Conservation (phyloP, 495 filamentous ascomycete genomes). For the Penicillium atrosanguineum region DNA sequence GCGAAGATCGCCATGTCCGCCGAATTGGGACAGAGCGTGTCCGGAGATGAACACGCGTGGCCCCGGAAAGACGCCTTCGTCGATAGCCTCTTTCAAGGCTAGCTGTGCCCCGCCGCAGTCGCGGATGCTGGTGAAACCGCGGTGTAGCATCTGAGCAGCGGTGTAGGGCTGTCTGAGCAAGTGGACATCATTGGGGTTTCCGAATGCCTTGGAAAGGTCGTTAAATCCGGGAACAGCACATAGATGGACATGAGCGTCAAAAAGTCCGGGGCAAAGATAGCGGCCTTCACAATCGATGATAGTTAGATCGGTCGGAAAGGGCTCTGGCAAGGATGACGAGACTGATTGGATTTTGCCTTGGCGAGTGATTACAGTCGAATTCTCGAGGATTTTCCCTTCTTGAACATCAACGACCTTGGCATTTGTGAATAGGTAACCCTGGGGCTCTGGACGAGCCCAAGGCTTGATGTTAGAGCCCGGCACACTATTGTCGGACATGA, state of each 20-base stretch:
- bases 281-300: constrained; percentile 42
- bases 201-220: constrained; percentile 25
- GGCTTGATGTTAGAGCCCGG: constrained; percentile 33
- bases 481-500: constrained; percentile 9
- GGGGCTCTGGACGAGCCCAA: constrained; percentile 28
- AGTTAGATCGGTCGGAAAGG: constrained; percentile 9
- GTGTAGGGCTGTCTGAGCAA: constrained; percentile 46
- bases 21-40: constrained; percentile 49
- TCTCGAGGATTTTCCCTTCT: constrained; percentile 25
- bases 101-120: constrained; percentile 52
- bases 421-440: constrained; percentile 30
- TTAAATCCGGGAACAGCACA: constrained; percentile 40
- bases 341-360: constrained; percentile 21
- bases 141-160: constrained; percentile 45
- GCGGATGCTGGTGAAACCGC: constrained; percentile 53
- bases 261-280: constrained; percentile 52
- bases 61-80: constrained; percentile 47
- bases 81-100: constrained; percentile 51
- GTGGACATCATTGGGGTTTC: constrained; percentile 27
- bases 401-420: constrained; percentile 37
- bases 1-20: constrained; percentile 54
- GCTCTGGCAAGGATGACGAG: constrained; percentile 9
- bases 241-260: constrained; percentile 58
- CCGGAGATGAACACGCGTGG: constrained; percentile 47
- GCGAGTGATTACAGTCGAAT: constrained; percentile 12